Evolutionary conservation across 2,329 filamentous ascomycete genomes (phyloP).

Genomic region (Lachnellula cervina): DNA sequence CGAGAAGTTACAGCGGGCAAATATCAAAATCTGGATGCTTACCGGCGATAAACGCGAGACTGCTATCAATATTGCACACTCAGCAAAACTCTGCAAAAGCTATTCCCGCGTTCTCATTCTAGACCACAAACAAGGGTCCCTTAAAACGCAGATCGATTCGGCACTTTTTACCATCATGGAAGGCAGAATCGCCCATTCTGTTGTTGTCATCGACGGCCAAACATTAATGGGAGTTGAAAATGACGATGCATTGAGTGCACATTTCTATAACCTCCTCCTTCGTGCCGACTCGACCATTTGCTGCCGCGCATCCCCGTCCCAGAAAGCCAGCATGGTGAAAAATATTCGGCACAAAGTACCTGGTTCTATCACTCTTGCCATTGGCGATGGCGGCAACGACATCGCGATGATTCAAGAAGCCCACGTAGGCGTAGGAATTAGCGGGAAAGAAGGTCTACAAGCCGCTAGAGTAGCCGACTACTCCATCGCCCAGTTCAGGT

Average conservation of each 20-base stretch:
- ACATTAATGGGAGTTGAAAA: slow-evolving; percentile 68
- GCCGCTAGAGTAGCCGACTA: slow-evolving; percentile 86
- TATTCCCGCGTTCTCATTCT: slow-evolving; percentile 77
- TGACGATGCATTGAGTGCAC: slow-evolving; percentile 47
- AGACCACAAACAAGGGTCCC: slow-evolving; percentile 43
- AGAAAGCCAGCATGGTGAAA: slow-evolving; percentile 79
- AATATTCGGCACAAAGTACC: slow-evolving; percentile 69
- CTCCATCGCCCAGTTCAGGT: slow-evolving; percentile 83
- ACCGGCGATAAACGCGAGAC: slow-evolving; percentile 92
- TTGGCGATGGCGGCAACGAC: slow-evolving; percentile 89
- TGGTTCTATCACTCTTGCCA: slow-evolving; percentile 74
- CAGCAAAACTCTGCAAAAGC: slow-evolving; percentile 66
- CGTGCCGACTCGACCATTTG: slow-evolving; percentile 83
- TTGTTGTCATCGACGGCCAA: slow-evolving; percentile 77
- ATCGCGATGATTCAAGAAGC: slow-evolving; percentile 89
- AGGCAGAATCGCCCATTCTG: slow-evolving; percentile 67
- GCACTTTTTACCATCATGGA: slow-evolving; percentile 60
- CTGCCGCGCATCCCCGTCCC: slow-evolving; percentile 82
- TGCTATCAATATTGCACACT: slow-evolving; percentile 87
- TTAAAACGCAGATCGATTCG: slow-evolving; percentile 49
- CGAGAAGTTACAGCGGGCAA: slow-evolving; percentile 6
- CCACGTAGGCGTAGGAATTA: slow-evolving; percentile 85
- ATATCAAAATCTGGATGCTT: slow-evolving; percentile 80
- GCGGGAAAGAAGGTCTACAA: slow-evolving; percentile 83
- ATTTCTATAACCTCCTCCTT: slow-evolving; percentile 74